Conservation (phyloP, 805 yeast species). For the Kazachstania viticola region DNA sequence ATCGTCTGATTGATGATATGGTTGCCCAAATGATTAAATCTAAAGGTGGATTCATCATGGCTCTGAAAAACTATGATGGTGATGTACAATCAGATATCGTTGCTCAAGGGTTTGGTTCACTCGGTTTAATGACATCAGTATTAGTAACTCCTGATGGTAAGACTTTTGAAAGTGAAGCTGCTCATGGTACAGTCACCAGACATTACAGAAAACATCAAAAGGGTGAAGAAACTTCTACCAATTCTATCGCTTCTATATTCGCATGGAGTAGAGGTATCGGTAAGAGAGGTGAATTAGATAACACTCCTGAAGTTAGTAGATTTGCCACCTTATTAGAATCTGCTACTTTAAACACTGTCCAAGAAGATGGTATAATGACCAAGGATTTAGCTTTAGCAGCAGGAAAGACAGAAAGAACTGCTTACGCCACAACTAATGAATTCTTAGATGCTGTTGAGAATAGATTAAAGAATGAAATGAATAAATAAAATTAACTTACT, state of each 20-base stretch:
- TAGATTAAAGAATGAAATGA: conserved; percentile 31
- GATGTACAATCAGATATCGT: conserved; percentile 79
- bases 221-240: conserved; percentile 75
- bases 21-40: conserved; percentile 84
- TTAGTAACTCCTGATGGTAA: conserved; percentile 78
- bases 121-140: conserved; percentile 77
- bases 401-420: conserved; percentile 47
- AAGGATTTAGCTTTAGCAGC: conserved; percentile 69
- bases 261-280: conserved; percentile 82
- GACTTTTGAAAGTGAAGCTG: conserved; percentile 79
- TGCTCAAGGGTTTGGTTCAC: conserved; percentile 78
- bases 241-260: conserved; percentile 75
- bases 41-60: conserved; percentile 71
- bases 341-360: conserved; percentile 63
- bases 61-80: conserved; percentile 77
- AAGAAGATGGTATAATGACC: conserved; percentile 67
- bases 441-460: conserved; percentile 68
- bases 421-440: conserved; percentile 64
- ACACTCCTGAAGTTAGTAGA: conserved; percentile 55
- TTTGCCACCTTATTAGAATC: conserved; percentile 57
- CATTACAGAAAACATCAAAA: conserved; percentile 73
- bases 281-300: conserved; percentile 70
- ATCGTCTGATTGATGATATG: conserved; percentile 78
- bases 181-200: conserved; percentile 82
- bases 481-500: not conserved